These are phyloP conservation scores for Sonneratia alba DNA, from an alignment of 345 rosid genomes.

Conservation along the genomic window DNA sequence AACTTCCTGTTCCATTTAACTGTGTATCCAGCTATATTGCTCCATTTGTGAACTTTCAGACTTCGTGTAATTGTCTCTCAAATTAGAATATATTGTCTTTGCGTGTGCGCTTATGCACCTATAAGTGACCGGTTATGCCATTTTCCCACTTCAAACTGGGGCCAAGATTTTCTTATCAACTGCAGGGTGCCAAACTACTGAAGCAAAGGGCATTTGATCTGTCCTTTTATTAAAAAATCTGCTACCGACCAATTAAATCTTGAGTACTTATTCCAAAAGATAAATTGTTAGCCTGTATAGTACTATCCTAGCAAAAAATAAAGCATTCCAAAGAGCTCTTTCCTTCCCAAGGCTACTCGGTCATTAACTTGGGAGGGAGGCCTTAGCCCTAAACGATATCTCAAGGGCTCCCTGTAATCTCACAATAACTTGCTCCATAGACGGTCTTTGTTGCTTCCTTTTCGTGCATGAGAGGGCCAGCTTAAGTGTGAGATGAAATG, in stretches of 20 bases:
- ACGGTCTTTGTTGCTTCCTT: constrained; percentile 28
- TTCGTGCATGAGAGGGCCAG: constrained; percentile 41
- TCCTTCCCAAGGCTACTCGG: constrained; percentile 3
- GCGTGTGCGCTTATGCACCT: neutral
- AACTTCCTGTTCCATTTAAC: neutral
- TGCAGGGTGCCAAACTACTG: neutral
- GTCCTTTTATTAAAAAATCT: neutral
- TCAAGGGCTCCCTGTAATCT: constrained; percentile 35
- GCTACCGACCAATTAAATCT: neutral
- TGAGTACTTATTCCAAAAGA: neutral
- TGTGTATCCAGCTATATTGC: neutral
- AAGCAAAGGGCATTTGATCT: neutral
- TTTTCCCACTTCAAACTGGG: neutral
- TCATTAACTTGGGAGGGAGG: constrained; percentile 4
- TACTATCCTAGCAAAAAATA: neutral
- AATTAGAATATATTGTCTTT: too few relatives aligned
- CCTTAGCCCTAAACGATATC: constrained; percentile 19
- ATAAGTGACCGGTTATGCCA: neutral
- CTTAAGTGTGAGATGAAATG: constrained; percentile 27
- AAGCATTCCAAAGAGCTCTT: neutral
- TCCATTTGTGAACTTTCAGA: neutral
- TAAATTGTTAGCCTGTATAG: too few relatives aligned
- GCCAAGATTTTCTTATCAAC: neutral
- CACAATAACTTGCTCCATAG: constrained; percentile 31
- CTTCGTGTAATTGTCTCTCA: neutral